These are phyloP conservation scores for Pseudocercospora pini-densiflorae DNA, from an alignment of 2,329 filamentous ascomycete species.

Conservation along the genomic window DNA sequence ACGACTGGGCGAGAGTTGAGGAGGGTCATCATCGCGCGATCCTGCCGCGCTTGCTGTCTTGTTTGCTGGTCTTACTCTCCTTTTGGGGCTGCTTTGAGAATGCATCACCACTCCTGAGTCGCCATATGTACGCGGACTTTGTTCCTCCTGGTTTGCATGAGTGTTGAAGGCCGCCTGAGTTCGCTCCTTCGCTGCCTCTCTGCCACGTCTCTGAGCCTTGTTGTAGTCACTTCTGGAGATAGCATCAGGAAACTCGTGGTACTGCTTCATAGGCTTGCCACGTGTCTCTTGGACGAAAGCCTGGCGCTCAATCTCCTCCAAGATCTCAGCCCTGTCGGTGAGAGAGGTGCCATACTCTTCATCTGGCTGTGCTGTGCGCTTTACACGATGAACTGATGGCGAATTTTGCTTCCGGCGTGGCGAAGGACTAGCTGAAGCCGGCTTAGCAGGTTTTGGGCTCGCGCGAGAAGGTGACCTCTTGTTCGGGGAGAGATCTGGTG, in stretches of 20 bases:
- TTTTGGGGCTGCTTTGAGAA: neutral
- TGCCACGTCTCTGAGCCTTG: neutral
- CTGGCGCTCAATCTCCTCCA: neutral
- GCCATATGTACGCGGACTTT: neutral
- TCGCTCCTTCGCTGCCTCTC: neutral
- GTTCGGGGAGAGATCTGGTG: neutral
- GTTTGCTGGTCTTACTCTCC: neutral
- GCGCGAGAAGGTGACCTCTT: neutral
- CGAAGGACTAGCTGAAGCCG: neutral
- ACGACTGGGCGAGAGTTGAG: conserved; percentile 1
- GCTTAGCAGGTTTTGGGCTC: neutral
- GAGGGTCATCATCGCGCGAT: neutral
- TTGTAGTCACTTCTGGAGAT: neutral
- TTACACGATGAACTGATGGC: neutral
- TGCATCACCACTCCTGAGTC: neutral
- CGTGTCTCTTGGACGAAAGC: neutral
- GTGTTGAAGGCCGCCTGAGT: neutral
- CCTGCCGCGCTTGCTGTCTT: neutral
- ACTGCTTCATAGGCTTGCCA: neutral
- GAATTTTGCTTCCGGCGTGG: neutral
- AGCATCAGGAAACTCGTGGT: neutral
- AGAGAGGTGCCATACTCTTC: neutral
- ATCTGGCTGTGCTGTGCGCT: neutral
- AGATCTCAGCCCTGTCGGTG: neutral
- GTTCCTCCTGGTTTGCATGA: neutral